Evolutionary conservation across 208 protist species (phyloP).

Genomic region (Leishmania braziliensis): DNA sequence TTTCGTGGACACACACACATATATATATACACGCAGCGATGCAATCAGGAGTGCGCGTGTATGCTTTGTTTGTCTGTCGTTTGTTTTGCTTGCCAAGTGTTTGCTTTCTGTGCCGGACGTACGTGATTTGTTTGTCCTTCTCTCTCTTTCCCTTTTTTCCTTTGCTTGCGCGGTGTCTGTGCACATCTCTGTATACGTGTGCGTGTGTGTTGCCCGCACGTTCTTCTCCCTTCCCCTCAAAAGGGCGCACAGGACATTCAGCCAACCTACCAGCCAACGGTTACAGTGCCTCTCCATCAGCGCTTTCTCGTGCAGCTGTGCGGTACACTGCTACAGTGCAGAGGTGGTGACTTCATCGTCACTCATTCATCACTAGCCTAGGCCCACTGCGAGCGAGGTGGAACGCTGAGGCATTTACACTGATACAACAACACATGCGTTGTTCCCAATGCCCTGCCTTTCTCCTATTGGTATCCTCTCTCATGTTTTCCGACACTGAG

Average conservation of each 20-base stretch:
- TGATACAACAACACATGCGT: not conserved
- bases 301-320: not conserved
- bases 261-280: not conserved
- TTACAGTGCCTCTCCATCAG: not conserved
- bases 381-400: not conserved
- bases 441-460: not conserved
- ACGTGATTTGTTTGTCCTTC: not conserved
- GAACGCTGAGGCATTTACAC: not conserved
- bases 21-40: not conserved
- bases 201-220: not conserved
- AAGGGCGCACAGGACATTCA: not conserved
- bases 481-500: not conserved
- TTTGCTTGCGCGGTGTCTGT: not conserved
- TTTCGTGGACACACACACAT: not conserved
- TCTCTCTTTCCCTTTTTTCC: slow-evolving; percentile 1
- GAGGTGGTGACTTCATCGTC: not conserved
- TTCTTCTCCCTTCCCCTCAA: not conserved
- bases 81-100: not conserved
- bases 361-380: not conserved
- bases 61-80: not conserved
- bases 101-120: not conserved
- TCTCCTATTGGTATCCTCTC: not conserved
- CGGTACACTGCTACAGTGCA: not conserved
- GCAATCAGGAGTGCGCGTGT: not conserved
- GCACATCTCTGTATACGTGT: not conserved